phyloP scores from a whole-genome alignment of 805 yeast species.

The Myxozyma udenii region DNA sequence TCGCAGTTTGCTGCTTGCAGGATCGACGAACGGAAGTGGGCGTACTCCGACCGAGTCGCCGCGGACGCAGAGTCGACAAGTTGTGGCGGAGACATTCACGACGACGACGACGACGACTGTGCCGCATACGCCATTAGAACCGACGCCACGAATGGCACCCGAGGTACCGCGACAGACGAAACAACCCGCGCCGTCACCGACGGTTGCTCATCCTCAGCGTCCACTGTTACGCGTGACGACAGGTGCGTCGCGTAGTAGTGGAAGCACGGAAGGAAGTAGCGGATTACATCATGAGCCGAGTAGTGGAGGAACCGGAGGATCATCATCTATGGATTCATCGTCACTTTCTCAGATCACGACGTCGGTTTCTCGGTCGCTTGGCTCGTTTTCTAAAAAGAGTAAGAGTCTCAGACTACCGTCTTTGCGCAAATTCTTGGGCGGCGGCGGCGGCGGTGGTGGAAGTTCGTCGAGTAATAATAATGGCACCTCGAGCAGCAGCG shows the following conservation, averaged over 20 bases:
- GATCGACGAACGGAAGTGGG: background rate
- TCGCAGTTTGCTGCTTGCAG: constrained; percentile 8
- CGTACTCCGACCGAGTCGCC: background rate
- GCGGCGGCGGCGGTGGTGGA: too few relatives aligned
- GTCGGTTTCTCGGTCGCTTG: constrained; percentile 13
- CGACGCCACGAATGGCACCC: background rate
- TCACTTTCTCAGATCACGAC: constrained; percentile 1
- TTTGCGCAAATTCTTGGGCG: constrained; percentile 16
- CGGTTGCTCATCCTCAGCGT: background rate
- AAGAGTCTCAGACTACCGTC: constrained; percentile 12
- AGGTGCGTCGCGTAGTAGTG: background rate
- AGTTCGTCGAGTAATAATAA: too few relatives aligned
- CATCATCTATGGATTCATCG: constrained; percentile 13
- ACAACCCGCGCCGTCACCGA: background rate
- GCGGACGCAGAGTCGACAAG: background rate
- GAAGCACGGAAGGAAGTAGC: background rate
- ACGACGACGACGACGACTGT: constrained; percentile 7
- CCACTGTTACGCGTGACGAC: background rate
- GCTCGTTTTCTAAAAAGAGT: constrained; percentile 16
- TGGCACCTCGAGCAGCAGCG: too few relatives aligned
- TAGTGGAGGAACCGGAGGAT: background rate
- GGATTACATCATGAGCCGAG: background rate
- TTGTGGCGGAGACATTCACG: background rate
- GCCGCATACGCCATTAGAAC: background rate
- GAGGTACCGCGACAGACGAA: background rate